These are phyloP conservation scores for Solanum sitiens DNA, from an alignment of 257 asterid species.

Conservation along the genomic window DNA sequence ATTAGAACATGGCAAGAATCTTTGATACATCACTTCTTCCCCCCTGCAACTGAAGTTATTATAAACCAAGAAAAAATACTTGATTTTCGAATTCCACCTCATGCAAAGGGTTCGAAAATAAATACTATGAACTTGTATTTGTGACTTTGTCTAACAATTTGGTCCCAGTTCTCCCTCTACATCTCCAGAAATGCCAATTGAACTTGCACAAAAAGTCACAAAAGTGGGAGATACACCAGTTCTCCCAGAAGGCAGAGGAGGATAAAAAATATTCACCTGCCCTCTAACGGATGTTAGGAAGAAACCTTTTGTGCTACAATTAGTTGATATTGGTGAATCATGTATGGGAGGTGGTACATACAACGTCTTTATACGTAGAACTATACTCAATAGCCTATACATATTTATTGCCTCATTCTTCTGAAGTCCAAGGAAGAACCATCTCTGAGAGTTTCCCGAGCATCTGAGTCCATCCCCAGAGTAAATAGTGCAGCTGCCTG, in stretches of 20 bases:
- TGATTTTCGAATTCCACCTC: neutral
- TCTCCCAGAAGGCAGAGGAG: neutral
- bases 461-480: slow-evolving; percentile 37
- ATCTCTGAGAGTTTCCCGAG: slow-evolving; percentile 28
- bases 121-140: neutral
- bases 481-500: slow-evolving; percentile 39
- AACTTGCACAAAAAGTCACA: neutral
- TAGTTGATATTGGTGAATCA: neutral
- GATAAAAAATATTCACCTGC: neutral
- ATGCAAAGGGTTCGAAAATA: neutral
- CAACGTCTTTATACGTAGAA: neutral
- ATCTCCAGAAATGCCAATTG: neutral
- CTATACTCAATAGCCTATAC: neutral
- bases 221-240: neutral
- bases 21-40: slow-evolving; percentile 63
- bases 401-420: slow-evolving; percentile 5
- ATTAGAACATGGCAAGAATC: slow-evolving; percentile 63
- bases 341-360: neutral
- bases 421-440: slow-evolving; percentile 24
- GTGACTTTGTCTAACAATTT: neutral
- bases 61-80: neutral
- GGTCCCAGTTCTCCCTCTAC: neutral
- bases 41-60: slow-evolving; percentile 32
- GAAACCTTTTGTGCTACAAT: neutral
- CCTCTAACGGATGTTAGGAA: neutral